These are phyloP conservation scores for Eucalyptus coolabah DNA, from an alignment of 345 rosid genomes.

Conservation along the genomic window DNA sequence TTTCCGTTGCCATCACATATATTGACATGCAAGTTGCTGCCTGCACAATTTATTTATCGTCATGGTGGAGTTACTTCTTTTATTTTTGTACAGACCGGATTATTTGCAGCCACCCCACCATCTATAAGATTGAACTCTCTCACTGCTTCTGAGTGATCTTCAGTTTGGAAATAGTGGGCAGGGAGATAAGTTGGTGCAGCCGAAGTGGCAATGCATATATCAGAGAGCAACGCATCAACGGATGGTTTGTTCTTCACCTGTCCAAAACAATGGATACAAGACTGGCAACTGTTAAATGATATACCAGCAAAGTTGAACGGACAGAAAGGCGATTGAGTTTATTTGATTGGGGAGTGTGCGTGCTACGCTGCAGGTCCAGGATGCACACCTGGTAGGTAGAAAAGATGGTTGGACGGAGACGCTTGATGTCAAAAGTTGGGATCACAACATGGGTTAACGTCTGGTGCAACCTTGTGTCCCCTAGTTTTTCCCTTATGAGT, in stretches of 20 bases:
- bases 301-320: background rate
- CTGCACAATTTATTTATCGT: too few species aligned
- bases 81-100: too few species aligned
- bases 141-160: too few species aligned
- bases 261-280: background rate
- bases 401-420: conserved; percentile 7
- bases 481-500: conserved; percentile 5
- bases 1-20: too few species aligned
- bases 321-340: background rate
- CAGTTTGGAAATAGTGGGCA: too few species aligned
- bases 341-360: background rate
- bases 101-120: too few species aligned
- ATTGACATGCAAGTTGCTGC: too few species aligned
- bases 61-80: too few species aligned
- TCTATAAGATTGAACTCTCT: too few species aligned
- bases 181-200: too few species aligned
- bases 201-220: too few species aligned
- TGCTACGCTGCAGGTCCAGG: background rate
- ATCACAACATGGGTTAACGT: background rate
- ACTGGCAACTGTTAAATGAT: background rate
- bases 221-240: background rate
- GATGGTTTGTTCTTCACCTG: background rate
- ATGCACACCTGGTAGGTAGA: conserved; percentile 1
- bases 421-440: background rate
- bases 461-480: background rate